phyloP scores from a whole-genome alignment of 305 asterid genomes.

The Rubia tinctorum region DNA sequence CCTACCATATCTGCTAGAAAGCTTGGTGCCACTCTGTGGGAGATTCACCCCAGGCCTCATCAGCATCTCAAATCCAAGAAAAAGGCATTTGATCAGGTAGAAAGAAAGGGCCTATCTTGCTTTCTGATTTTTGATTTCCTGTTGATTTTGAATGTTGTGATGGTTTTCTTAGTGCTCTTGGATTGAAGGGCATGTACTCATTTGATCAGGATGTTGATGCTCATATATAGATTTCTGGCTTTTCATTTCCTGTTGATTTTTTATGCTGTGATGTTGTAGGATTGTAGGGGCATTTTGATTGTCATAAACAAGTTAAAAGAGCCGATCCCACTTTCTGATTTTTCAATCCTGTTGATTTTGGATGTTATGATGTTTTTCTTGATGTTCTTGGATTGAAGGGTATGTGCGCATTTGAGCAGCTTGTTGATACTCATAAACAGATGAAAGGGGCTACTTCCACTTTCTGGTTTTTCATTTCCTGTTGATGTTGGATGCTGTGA shows the following conservation, averaged over 20 bases:
- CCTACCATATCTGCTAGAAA: constrained; percentile 60
- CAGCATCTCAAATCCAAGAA: constrained; percentile 24
- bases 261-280: not conserved
- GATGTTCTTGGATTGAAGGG: constrained; percentile 3
- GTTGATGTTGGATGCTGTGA: not conserved
- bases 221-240: constrained; percentile 21
- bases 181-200: not conserved
- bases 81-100: constrained; percentile 35
- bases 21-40: constrained; percentile 83
- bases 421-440: constrained; percentile 15
- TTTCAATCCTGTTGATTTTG: not conserved
- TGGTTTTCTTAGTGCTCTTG: not conserved
- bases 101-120: not conserved
- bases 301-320: constrained; percentile 26
- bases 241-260: not conserved
- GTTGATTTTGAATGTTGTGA: constrained; percentile 2
- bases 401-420: not conserved
- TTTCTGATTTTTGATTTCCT: not conserved
- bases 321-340: not conserved
- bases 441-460: constrained; percentile 22
- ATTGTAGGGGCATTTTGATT: not conserved
- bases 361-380: not conserved
- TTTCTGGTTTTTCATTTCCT: not conserved
- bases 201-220: not conserved
- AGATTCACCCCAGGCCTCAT: constrained; percentile 39